Base-by-base conservation (phyloP, 805 yeast genomes). In the Sugiyamaella qingdaonensis region DNA sequence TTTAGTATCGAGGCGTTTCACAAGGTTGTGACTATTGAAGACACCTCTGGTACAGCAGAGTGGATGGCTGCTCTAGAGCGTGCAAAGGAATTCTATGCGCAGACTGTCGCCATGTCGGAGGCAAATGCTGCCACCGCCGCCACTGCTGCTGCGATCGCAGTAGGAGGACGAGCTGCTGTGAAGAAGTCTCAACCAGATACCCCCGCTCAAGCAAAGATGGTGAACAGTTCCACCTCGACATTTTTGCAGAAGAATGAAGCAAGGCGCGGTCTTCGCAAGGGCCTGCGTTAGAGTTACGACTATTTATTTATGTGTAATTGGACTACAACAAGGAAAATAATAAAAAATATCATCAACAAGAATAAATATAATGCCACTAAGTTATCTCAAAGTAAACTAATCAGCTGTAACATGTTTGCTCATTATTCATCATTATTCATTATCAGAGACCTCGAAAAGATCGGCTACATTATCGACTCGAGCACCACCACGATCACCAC, bases 81-180 rank as follows among this genome's bases (percentile, higher is more conserved):
- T 43, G 58, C 71, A 18, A 58, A 56, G 46, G 63, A 61, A 32
- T 68, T 60, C 51, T 66, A 62, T 48, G 55, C 55, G n/a, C 69
- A 67, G 57, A 54, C 61, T 8, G 48, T 55, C 27, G 55, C 58
- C 9, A 32, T 58, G 13, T 53, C 64, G n/a, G 67, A 63, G 42
- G 57, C 64, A 9, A 64, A 62, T 49, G 64, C 69, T 2, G 58
- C 60, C 29, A 62, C 64, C 21, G 70, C 70, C 0, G 68, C 69
- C 2, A 58, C 68, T 1, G 71, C 71, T 2, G 71, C 71, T 1
- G 70, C 70, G 2, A 33, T 63, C 3, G 71, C 71, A 1, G 69
- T 66, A 1, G 51, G 63, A 4, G 59, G 61, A 9, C 33, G 18
- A 5, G 33, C 34, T 21, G 13, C 27, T 18, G 14, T 41, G n/a